Conservation (phyloP, 345 rosid species). For the Salix caprea region DNA sequence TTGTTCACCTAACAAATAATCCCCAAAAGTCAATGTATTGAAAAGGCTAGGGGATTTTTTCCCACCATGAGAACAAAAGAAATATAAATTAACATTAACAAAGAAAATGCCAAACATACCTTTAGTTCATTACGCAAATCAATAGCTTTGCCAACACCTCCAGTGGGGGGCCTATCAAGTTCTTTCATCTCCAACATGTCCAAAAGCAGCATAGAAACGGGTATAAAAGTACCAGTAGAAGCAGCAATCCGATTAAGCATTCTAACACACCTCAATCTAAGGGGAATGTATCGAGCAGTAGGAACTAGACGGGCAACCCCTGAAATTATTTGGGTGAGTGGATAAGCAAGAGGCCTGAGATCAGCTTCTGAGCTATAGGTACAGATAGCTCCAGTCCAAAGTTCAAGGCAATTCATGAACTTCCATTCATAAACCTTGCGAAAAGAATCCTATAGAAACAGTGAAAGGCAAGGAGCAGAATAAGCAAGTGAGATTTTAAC, state of each 20-base stretch:
- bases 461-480: background rate
- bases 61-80: background rate
- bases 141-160: conserved; percentile 85
- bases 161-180: conserved; percentile 68
- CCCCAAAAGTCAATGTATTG: background rate
- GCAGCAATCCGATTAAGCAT: conserved; percentile 88
- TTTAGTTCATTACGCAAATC: conserved; percentile 67
- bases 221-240: conserved; percentile 69
- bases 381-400: conserved; percentile 94
- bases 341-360: conserved; percentile 83
- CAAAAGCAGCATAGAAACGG: conserved; percentile 82
- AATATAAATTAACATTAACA: background rate
- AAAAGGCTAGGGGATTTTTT: background rate
- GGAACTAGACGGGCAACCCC: conserved; percentile 95
- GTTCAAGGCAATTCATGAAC: conserved; percentile 90
- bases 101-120: conserved; percentile 37
- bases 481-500: background rate
- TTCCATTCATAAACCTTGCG: conserved; percentile 97
- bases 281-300: conserved; percentile 87
- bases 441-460: conserved; percentile 63
- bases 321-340: conserved; percentile 73
- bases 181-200: conserved; percentile 99
- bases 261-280: conserved; percentile 79
- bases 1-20: conserved; percentile 58
- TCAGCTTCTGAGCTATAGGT: conserved; percentile 65